Evolutionary conservation across 2,329 filamentous ascomycete species (phyloP).

Genomic region (Botrytis medusae): DNA sequence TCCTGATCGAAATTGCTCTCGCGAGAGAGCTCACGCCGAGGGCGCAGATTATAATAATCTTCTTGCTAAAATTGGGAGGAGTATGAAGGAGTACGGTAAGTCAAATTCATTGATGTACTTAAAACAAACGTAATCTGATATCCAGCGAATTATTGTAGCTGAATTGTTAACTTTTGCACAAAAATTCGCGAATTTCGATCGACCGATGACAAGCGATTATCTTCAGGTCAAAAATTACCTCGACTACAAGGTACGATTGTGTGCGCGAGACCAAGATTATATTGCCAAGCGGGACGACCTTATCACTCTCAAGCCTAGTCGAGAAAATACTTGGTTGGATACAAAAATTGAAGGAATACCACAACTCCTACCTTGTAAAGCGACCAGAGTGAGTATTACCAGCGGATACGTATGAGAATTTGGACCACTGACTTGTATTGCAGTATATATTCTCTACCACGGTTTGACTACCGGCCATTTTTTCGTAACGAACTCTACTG

Average conservation of each 20-base stretch:
- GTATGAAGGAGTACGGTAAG: not conserved
- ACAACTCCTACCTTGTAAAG: conserved; percentile 21
- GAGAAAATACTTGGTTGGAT: conserved; percentile 45
- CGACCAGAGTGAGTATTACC: not conserved
- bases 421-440: not conserved
- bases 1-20: conserved; percentile 14
- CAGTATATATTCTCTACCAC: conserved; percentile 1
- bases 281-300: conserved; percentile 43
- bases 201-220: conserved; percentile 38
- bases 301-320: conserved; percentile 41
- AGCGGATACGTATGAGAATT: not conserved
- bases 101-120: not conserved
- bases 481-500: not conserved
- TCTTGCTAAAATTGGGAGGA: not conserved
- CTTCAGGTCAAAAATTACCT: conserved; percentile 38
- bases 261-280: conserved; percentile 34
- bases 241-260: conserved; percentile 27
- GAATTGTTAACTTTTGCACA: conserved; percentile 29
- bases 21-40: conserved; percentile 21
- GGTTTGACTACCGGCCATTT: not conserved
- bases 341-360: conserved; percentile 37
- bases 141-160: conserved; percentile 10
- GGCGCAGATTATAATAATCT: conserved; percentile 5
- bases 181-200: conserved; percentile 35
- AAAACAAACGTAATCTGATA: not conserved